Evolutionary conservation across 176 grass and related monocot species (phyloP), one percentile per base, ranked within the genome.

Genomic region (Poa pratensis): DNA sequence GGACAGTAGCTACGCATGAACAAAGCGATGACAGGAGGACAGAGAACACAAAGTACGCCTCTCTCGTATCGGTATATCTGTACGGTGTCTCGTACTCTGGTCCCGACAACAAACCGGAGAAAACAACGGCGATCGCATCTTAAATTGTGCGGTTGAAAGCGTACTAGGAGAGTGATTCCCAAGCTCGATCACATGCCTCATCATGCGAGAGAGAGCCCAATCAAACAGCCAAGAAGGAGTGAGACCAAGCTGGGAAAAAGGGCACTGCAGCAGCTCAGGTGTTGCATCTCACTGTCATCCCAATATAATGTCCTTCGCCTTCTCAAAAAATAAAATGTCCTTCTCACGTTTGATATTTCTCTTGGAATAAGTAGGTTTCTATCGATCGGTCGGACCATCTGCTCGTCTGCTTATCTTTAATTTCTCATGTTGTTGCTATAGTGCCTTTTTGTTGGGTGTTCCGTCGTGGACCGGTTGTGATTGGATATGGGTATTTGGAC

Each of bases 401-500:
- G 42, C 42, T 6, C 42, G 1, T 45, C 42, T 45, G 42, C 42
- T 45, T 45, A 45, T 45, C 42, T 45, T 45, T 11, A 45, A 11
- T 45, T 45, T 9, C 2, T 45, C 42, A 45, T 45, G 39, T 42
- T 37, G 40, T 5, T 42, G 40, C 40, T 5, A 42, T 42, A 42
- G 35, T 37, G 5, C 6, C 5, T 42, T 42, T 9, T 45, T 11
- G 5, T 45, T 45, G 42, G 9, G 42, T 45, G 42, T 40, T 37
- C 35, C 6, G 39, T 45, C 7, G 42, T 45, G 70, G 43, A 63
- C 43, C 12, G 85, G 51, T 40, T 40, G 18, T 66, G 43, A 63
- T 65, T 43, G 16, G 82, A 12, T 10, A 7, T 9, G 28, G 17
- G 61, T 1, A 16, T 50, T 88, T 88, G 80, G 86, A 9, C 86